These are phyloP conservation scores for Candolleomyces aberdarensis DNA, from an alignment of 768 basidiomycete species.

Conservation along the genomic window DNA sequence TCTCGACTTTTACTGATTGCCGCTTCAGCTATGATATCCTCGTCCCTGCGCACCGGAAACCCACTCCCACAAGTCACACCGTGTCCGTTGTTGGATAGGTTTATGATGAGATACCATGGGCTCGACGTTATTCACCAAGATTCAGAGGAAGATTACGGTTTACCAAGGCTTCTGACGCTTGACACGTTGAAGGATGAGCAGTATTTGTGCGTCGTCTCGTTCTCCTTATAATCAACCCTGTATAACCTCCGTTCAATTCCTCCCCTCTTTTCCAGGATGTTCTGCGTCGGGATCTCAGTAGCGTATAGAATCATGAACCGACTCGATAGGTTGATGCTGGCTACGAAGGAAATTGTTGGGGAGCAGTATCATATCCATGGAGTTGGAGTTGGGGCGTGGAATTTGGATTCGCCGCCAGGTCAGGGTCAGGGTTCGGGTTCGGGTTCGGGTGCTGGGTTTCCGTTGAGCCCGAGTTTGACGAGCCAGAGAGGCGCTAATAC, in stretches of 20 bases:
- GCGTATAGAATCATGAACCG: constrained; percentile 67
- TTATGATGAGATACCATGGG: constrained; percentile 48
- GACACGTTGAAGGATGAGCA: constrained; percentile 76
- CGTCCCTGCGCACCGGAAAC: constrained; percentile 66
- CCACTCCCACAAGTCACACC: constrained; percentile 88
- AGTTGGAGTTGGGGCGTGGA: constrained; percentile 30
- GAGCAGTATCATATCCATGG: constrained; percentile 87
- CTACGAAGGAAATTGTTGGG: constrained; percentile 82
- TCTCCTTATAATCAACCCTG: not conserved
- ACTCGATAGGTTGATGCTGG: constrained; percentile 75
- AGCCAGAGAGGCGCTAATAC: too few relatives aligned
- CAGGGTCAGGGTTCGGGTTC: too few relatives aligned
- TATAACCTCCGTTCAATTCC: not conserved
- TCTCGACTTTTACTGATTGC: not conserved
- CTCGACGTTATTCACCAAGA: constrained; percentile 68
- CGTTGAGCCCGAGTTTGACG: too few relatives aligned
- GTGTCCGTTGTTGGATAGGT: constrained; percentile 57
- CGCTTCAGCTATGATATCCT: constrained; percentile 67
- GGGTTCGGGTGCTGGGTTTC: too few relatives aligned
- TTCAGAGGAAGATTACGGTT: constrained; percentile 69
- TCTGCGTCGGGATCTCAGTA: constrained; percentile 72
- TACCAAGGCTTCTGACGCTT: constrained; percentile 66
- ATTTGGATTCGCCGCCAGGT: too few relatives aligned
- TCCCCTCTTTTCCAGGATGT: constrained; percentile 39
- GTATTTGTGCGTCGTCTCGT: constrained; percentile 55